phyloP scores from a whole-genome alignment of 2,329 filamentous ascomycete species.

The Colletotrichum orbiculare region DNA sequence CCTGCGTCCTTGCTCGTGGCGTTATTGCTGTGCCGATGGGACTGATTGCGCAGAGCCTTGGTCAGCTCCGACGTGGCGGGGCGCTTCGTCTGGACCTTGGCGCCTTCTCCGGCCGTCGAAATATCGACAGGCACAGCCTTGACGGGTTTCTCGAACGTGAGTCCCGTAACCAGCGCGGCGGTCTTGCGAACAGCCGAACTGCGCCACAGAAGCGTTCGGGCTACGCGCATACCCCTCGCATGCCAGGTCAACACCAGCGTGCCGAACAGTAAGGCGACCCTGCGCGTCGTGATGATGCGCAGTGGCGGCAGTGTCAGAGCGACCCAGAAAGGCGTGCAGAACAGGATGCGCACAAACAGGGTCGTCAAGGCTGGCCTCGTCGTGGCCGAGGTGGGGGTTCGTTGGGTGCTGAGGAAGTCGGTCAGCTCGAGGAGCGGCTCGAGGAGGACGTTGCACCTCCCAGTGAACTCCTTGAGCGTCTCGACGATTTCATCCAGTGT shows the following conservation, averaged over 20 bases:
- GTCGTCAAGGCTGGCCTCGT: conserved; percentile 90
- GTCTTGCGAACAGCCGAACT: conserved; percentile 79
- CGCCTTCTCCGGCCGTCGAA: conserved; percentile 20
- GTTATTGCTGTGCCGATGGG: conserved; percentile 40
- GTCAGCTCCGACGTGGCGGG: conserved; percentile 58
- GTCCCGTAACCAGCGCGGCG: conserved; percentile 80
- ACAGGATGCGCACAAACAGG: conserved; percentile 87
- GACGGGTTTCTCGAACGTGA: conserved; percentile 72
- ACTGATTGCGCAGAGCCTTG: conserved; percentile 52
- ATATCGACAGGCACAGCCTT: conserved; percentile 41
- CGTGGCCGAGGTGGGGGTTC: conserved; percentile 89
- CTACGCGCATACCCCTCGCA: conserved; percentile 84
- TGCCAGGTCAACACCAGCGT: conserved; percentile 93
- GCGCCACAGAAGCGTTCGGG: conserved; percentile 89
- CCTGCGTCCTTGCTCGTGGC: conserved; percentile 73
- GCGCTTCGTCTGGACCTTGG: conserved; percentile 45
- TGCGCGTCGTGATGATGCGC: conserved; percentile 85
- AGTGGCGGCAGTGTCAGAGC: conserved; percentile 83
- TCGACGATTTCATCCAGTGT: conserved; percentile 98
- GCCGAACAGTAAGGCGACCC: conserved; percentile 86
- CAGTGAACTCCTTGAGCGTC: conserved; percentile 89
- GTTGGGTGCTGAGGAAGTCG: conserved; percentile 91
- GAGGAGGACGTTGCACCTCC: conserved; percentile 89
- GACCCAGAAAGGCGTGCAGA: conserved; percentile 91
- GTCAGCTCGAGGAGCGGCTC: conserved; percentile 90